Base-by-base conservation (phyloP, 2,329 filamentous ascomycete genomes). In the Arthrinium puccinioides region DNA sequence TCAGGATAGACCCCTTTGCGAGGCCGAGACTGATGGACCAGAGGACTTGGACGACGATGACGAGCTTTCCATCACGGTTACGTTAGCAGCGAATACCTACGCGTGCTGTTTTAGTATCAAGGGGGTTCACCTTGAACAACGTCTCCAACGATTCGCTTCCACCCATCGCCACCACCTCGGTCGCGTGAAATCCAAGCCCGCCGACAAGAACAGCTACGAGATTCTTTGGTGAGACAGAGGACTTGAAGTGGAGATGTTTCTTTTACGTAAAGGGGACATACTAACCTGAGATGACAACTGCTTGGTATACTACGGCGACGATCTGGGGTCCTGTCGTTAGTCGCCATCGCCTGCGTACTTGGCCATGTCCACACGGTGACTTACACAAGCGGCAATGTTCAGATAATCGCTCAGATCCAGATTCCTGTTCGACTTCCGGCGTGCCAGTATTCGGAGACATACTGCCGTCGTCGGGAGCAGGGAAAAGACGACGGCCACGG, bases 381-480 rank as follows among this genome's bases (percentile, higher is more conserved):
- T 28, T 44, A 51, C 48, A 32, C 45, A 46, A n/a, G 48, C 45
- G n/a, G 35, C 36, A 13, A 53, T 38, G 20, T 53, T 49, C 21
- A 48, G 32, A 31, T 44, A 49, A 36, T 55, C 52, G 25, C 52
- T 53, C 11, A 37, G 34, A 28, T 53, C 51, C 4, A 53, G 42
- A 8, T 18, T 18, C 21, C 50, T 42, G 35, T 48, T 44, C 6
- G 47, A 38, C 13, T 46, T 47, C 6, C 44, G 46, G 28, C 48
- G 43, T 13, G 50, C 49, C n/a, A 53, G 29, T 18, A 52, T 21
- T 15, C 52, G 46, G 20, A 53, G 24, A 13, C 23, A 26, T n/a
- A 53, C 50, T 5, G 46, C 42, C 10, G 34, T 16, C 15, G 40
- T 35, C 2, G 52, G 37, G 10, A 53, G 19, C 9, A 50, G 16